Percentiles rank a stretch among this genome's conserved stretches.
Conservation (phyloP, 306 rosid species). For the Lathyrus aphaca region DNA sequence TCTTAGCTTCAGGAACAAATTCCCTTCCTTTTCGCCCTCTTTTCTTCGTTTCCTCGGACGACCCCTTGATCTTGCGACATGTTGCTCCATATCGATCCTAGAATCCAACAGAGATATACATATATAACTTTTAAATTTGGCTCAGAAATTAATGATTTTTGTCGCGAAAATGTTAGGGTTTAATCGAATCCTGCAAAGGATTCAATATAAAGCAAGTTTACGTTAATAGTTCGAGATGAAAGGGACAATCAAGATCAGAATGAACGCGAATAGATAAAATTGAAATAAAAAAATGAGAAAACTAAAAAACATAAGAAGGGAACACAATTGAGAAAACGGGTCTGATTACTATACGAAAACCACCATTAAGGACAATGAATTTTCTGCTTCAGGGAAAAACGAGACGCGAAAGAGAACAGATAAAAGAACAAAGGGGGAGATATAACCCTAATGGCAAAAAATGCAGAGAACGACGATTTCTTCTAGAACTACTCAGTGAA, state of each 20-base stretch:
- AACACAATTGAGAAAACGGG: constrained; percentile 6
- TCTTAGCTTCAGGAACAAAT: constrained; percentile 50
- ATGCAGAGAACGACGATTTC: constrained; percentile 34
- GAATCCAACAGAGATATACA: background rate
- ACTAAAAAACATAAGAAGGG: background rate
- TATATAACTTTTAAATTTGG: constrained; percentile 36
- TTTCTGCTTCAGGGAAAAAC: constrained; percentile 9
- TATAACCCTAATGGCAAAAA: constrained; percentile 43
- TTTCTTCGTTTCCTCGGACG: constrained; percentile 75
- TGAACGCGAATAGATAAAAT: background rate
- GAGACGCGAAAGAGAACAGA: background rate
- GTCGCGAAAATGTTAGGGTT: constrained; percentile 39
- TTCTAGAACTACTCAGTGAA: constrained; percentile 35
- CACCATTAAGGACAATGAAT: constrained; percentile 39
- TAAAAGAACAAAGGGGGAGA: background rate
- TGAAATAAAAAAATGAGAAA: background rate
- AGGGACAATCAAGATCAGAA: constrained; percentile 3
- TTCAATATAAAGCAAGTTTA: background rate
- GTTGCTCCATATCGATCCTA: constrained; percentile 63
- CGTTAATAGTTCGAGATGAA: constrained; percentile 6
- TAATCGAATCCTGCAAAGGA: constrained; percentile 38
- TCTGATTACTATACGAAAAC: constrained; percentile 45
- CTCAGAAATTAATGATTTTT: background rate
- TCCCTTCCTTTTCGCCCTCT: constrained; percentile 52
- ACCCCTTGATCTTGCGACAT: constrained; percentile 70